Percentiles rank a stretch among this genome's conserved stretches.
phyloP scores from a whole-genome alignment of 1,284 basidiomycete species.

The Ustilago loliicola region DNA sequence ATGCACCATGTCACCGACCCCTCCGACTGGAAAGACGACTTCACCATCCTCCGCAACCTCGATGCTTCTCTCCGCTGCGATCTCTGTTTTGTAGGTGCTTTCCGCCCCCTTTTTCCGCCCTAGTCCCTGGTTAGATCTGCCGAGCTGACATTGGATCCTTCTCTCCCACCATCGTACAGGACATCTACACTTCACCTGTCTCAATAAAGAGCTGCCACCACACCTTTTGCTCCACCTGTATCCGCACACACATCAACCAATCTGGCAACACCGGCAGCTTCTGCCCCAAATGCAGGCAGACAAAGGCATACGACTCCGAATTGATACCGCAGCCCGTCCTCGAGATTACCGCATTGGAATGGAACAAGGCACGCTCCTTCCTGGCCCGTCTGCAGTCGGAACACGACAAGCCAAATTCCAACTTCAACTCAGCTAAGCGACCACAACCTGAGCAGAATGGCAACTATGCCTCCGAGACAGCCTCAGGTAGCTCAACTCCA shows the following conservation, averaged over 20 bases:
- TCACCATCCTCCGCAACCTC: slow-evolving; percentile 51
- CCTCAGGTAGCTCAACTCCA: slow-evolving; percentile 18
- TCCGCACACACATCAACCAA: slow-evolving; percentile 68
- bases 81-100: slow-evolving; percentile 55
- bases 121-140: neutral
- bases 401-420: slow-evolving; percentile 5
- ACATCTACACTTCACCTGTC: slow-evolving; percentile 65
- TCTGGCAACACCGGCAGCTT: slow-evolving; percentile 57
- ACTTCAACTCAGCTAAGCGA: slow-evolving; percentile 12
- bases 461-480: neutral
- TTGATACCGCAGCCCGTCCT: slow-evolving; percentile 59
- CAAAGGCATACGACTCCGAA: slow-evolving; percentile 65
- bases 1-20: slow-evolving; percentile 63
- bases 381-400: slow-evolving; percentile 32
- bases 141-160: neutral
- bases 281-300: slow-evolving; percentile 67
- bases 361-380: slow-evolving; percentile 47
- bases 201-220: slow-evolving; percentile 64
- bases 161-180: slow-evolving; percentile 23
- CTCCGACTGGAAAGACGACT: slow-evolving; percentile 62
- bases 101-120: neutral
- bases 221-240: slow-evolving; percentile 66
- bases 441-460: slow-evolving; percentile 9
- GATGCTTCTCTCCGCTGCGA: slow-evolving; percentile 63
- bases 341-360: slow-evolving; percentile 60